These are phyloP conservation scores for Diaporthe vexans DNA, from an alignment of 2,329 filamentous ascomycete genomes.

Conservation along the genomic window DNA sequence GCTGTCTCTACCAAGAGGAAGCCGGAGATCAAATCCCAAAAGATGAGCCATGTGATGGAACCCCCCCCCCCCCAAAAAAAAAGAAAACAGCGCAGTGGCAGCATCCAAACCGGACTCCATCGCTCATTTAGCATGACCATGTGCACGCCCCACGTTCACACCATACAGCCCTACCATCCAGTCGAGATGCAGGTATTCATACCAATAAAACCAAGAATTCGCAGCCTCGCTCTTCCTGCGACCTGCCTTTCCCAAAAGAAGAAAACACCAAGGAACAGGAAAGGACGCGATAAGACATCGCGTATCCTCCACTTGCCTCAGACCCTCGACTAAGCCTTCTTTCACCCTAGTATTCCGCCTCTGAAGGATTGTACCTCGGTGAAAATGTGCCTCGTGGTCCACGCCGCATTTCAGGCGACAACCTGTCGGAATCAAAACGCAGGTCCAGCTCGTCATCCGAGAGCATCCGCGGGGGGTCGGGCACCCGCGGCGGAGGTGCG, in stretches of 20 bases:
- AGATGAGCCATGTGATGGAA: neutral
- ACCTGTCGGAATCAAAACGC: neutral
- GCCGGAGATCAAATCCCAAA: neutral
- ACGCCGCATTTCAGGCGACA: too few relatives aligned
- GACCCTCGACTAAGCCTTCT: neutral
- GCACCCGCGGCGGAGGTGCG: neutral
- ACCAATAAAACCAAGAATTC: neutral
- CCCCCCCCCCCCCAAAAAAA: neutral
- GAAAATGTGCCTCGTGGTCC: too few relatives aligned
- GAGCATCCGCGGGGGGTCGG: neutral
- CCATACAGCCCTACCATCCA: neutral
- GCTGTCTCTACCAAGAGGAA: too few relatives aligned
- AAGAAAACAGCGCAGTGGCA: neutral
- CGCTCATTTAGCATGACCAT: neutral
- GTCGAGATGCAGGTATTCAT: neutral
- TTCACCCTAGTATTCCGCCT: neutral
- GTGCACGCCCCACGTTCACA: neutral
- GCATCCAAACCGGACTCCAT: neutral
- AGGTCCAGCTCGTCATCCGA: neutral
- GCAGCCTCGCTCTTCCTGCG: neutral
- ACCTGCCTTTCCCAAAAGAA: neutral
- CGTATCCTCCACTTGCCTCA: neutral
- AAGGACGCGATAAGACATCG: neutral
- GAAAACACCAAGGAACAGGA: neutral
- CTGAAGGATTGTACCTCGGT: neutral